Conservation (phyloP, 116 monocot genomes). For the Zostera marina region DNA sequence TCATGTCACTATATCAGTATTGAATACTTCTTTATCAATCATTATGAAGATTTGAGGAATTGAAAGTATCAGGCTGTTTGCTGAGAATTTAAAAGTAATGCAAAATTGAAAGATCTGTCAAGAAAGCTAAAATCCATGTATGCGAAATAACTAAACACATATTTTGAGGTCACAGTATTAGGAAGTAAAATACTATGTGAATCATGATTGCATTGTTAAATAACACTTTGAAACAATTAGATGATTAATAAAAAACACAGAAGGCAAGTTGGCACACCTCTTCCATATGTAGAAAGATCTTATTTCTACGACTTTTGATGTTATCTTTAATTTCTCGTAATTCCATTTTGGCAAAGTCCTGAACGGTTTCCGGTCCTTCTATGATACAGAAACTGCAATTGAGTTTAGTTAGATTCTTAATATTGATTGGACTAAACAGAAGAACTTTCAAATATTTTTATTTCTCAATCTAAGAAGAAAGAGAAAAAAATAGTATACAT, state of each 20-base stretch:
- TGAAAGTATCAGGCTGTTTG: too few relatives aligned
- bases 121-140: too few relatives aligned
- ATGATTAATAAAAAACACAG: neutral
- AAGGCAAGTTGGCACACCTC: constrained; percentile 17
- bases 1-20: too few relatives aligned
- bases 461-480: too few relatives aligned
- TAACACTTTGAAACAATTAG: neutral
- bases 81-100: too few relatives aligned
- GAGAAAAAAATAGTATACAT: neutral
- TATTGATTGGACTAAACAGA: neutral
- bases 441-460: neutral
- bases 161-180: too few relatives aligned
- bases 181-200: neutral
- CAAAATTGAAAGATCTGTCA: too few relatives aligned
- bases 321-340: constrained; percentile 86
- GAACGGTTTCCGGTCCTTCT: constrained; percentile 91
- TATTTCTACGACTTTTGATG: constrained; percentile 67
- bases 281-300: constrained; percentile 81
- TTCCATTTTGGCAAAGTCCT: constrained; percentile 90
- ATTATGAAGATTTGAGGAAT: too few relatives aligned
- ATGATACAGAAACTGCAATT: constrained; percentile 65
- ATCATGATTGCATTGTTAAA: neutral
- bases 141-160: too few relatives aligned
- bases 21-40: too few relatives aligned
- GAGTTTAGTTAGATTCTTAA: neutral